Conservation (phyloP, 179 eudicot genomes). For the Silene coronaria region DNA sequence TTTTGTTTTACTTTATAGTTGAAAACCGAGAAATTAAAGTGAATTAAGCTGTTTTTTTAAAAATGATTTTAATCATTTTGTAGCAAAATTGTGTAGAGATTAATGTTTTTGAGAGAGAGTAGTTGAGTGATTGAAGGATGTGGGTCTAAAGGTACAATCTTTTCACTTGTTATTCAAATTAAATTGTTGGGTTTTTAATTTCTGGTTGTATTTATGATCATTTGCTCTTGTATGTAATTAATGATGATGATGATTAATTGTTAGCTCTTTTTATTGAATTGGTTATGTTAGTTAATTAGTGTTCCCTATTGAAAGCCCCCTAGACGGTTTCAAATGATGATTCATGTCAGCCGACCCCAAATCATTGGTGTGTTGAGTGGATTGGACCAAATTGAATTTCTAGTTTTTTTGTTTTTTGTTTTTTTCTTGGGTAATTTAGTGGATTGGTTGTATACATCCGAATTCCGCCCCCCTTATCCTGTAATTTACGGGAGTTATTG, state of each 20-base stretch:
- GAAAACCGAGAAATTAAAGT: slow-evolving; percentile 9
- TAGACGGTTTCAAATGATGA: not conserved
- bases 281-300: too few species aligned
- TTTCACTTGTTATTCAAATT: slow-evolving; percentile 25
- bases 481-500: too few species aligned
- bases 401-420: slow-evolving; percentile 16
- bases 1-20: slow-evolving; percentile 10
- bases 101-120: slow-evolving; percentile 13
- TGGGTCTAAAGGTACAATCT: slow-evolving; percentile 67
- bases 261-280: too few species aligned
- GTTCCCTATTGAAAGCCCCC: too few species aligned
- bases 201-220: slow-evolving; percentile 24
- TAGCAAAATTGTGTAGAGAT: slow-evolving; percentile 25
- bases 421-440: slow-evolving; percentile 12
- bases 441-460: too few species aligned
- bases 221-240: slow-evolving; percentile 11
- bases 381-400: slow-evolving; percentile 5
- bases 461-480: too few species aligned
- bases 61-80: slow-evolving; percentile 39
- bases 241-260: slow-evolving; percentile 14
- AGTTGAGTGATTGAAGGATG: slow-evolving; percentile 38
- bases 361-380: slow-evolving; percentile 16
- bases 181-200: slow-evolving; percentile 29
- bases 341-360: too few species aligned
- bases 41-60: slow-evolving; percentile 8